Conservation (phyloP, 306 rosid species). For the Cyamopsis tetragonoloba region DNA sequence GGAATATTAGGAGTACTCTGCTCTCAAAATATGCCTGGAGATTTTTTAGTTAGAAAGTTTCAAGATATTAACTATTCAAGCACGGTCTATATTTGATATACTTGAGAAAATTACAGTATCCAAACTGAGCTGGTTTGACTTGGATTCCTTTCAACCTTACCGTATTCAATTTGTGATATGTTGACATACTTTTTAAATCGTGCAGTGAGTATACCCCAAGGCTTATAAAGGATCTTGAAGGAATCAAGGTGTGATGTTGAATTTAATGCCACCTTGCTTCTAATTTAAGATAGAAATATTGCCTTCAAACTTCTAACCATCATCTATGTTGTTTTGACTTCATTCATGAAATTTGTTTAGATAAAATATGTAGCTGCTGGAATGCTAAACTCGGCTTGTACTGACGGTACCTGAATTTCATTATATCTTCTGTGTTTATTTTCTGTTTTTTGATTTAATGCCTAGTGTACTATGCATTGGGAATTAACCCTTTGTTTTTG, state of each 20-base stretch:
- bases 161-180: constrained; percentile 6
- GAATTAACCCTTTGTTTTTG: background rate
- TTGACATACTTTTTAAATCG: constrained; percentile 8
- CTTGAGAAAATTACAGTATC: background rate
- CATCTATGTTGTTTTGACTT: constrained; percentile 2
- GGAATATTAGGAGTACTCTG: background rate
- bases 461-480: background rate
- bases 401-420: constrained; percentile 60
- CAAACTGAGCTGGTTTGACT: background rate
- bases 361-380: constrained; percentile 79
- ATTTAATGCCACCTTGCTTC: constrained; percentile 23
- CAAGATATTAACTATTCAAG: background rate
- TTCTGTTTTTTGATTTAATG: background rate
- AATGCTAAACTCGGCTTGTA: constrained; percentile 78
- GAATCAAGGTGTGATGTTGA: constrained; percentile 64
- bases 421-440: background rate
- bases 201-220: constrained; percentile 89
- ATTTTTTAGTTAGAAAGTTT: background rate
- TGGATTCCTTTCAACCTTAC: background rate
- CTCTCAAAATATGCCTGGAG: background rate
- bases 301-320: constrained; percentile 2
- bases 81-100: background rate
- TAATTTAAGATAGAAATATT: constrained; percentile 17
- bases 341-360: constrained; percentile 37
- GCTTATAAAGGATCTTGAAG: constrained; percentile 90